These are phyloP conservation scores for Globisporangium middletonii DNA, from an alignment of 352 stramenopile genomes.

Conservation along the genomic window DNA sequence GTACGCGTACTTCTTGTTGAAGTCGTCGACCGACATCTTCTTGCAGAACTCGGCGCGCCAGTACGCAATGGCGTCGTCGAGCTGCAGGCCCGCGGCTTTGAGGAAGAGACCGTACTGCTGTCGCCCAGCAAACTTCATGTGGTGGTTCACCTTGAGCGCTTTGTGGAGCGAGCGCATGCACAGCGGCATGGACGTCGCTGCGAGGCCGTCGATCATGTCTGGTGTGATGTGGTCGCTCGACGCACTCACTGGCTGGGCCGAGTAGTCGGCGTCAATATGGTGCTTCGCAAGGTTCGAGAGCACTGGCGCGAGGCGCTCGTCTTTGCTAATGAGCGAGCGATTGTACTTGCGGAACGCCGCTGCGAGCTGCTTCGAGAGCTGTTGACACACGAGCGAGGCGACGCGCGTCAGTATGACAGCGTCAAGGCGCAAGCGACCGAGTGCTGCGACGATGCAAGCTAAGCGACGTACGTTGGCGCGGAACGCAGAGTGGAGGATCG, in stretches of 20 bases:
- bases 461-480: slow-evolving; percentile 61
- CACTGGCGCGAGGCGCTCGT: slow-evolving; percentile 91
- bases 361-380: slow-evolving; percentile 90
- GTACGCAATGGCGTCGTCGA: slow-evolving; percentile 96
- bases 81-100: slow-evolving; percentile 94
- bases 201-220: slow-evolving; percentile 89
- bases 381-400: not conserved
- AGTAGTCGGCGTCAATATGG: slow-evolving; percentile 92
- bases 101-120: slow-evolving; percentile 99
- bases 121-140: slow-evolving; percentile 96
- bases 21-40: slow-evolving; percentile 95
- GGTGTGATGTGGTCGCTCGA: slow-evolving; percentile 71
- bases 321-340: slow-evolving; percentile 86
- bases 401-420: not conserved
- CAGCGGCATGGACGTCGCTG: slow-evolving; percentile 92
- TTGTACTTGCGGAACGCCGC: slow-evolving; percentile 86
- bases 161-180: slow-evolving; percentile 97
- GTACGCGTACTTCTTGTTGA: slow-evolving; percentile 99
- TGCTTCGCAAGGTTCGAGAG: slow-evolving; percentile 95
- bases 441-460: not conserved
- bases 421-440: not conserved
- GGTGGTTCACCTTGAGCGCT: slow-evolving; percentile 91
- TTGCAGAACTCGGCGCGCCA: slow-evolving; percentile 94
- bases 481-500: slow-evolving; percentile 93
- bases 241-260: slow-evolving; percentile 24